Base-by-base conservation (phyloP, 352 stramenopile genomes). In the Peronospora farinosa region DNA sequence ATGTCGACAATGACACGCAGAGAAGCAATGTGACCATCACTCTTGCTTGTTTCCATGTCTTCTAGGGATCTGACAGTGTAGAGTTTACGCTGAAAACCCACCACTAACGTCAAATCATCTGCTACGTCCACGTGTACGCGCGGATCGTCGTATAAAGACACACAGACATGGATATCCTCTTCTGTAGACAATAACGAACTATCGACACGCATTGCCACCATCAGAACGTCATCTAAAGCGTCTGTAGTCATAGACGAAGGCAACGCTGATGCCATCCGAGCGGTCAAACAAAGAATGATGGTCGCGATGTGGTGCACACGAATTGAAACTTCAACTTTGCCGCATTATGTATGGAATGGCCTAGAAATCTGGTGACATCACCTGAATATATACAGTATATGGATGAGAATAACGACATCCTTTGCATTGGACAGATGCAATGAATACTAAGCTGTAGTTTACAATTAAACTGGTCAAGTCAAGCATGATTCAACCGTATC, bases 71-170 rank as follows among this genome's bases (percentile, higher is more conserved):
- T 46, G 5, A 44, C 60, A 6, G n/a, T 60, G 56, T 71, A 85
- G 5, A 89, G 47, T 39, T 65, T 45, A 17, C 30, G 40, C 32
- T 69, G 51, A 10, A 80, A 70, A 1, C 59, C 75, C 32, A 84
- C 53, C 8, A 78, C 25, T 11, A 89, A 33, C 8, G 75, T 71
- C 32, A 70, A 19, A 36, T 78, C 73, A 6, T 63, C 47, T 2
- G 78, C 64, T 8, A 89, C 56, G 54, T 89, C 78, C 51, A 85
- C 43, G 23, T 67, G 72, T 31, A 78, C 60, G 19, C 54, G 36
- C 7, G 69, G 30, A 35, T 82, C 50, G 19, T 74, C 62, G 46
- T 74, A 78, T 23, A 89, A 48, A 40, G 63, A 65, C 13, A 65
- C 55, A 11, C 41, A 21, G 2, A 40, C 48, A 16, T 59, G 50